Percentiles rank a stretch among this genome's conserved stretches.
Evolutionary conservation across 441 rosid species (phyloP).

Genomic region (Populus hybrid): DNA sequence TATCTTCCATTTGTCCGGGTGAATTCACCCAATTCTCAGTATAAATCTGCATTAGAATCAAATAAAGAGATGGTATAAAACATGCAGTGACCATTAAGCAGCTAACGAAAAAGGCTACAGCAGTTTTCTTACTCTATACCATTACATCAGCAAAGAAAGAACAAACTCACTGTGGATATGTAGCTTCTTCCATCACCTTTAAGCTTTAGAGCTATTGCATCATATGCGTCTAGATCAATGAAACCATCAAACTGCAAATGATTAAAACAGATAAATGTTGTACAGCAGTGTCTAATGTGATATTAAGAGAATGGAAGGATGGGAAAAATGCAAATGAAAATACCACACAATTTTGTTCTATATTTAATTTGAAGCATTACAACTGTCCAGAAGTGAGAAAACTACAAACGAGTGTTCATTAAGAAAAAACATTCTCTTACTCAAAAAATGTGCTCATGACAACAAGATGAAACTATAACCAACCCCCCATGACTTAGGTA

Average conservation of each 20-base stretch:
- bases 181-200: conserved; percentile 94
- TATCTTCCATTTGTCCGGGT: conserved; percentile 89
- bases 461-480: too few species aligned
- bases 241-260: conserved; percentile 81
- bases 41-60: conserved; percentile 57
- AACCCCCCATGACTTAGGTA: too few species aligned
- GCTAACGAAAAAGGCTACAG: background rate
- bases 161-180: conserved; percentile 67
- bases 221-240: conserved; percentile 84
- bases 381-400: too few species aligned
- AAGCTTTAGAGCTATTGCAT: conserved; percentile 63
- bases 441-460: too few species aligned
- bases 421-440: too few species aligned
- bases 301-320: background rate
- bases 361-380: background rate
- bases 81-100: background rate
- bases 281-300: background rate
- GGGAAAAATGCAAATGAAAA: background rate
- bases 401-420: too few species aligned
- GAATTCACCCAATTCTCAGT: conserved; percentile 96
- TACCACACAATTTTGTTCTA: background rate
- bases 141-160: background rate
- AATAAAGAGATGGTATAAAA: conserved; percentile 7
- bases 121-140: background rate
- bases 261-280: conserved; percentile 2